These are phyloP conservation scores for Fusarium sacchari DNA, from an alignment of 2,329 filamentous ascomycete species.

Conservation along the genomic window DNA sequence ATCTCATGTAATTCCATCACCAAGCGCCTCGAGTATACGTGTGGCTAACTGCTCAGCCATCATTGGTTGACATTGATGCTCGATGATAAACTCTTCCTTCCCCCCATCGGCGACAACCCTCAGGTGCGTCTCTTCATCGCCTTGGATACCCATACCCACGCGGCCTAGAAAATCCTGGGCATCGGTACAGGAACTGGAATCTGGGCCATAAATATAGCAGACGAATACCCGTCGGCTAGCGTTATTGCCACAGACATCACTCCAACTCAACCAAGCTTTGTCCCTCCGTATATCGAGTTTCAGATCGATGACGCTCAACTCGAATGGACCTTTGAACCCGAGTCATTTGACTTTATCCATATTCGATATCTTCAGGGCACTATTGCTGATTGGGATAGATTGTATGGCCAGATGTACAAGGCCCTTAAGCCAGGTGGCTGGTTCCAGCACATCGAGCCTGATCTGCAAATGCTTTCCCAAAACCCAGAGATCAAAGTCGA, in stretches of 20 bases:
- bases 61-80: conserved; percentile 40
- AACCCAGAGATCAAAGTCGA: conserved; percentile 10
- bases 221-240: conserved; percentile 35
- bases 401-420: conserved; percentile 32
- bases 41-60: background rate
- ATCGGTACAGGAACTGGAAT: conserved; percentile 38
- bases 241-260: conserved; percentile 38
- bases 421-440: conserved; percentile 39
- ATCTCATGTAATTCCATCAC: conserved; percentile 25
- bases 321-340: conserved; percentile 55
- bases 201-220: conserved; percentile 39
- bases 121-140: conserved; percentile 4
- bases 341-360: conserved; percentile 48
- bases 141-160: background rate
- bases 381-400: conserved; percentile 45
- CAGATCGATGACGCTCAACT: conserved; percentile 50
- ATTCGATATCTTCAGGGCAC: conserved; percentile 45
- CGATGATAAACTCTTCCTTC: conserved; percentile 32
- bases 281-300: conserved; percentile 51
- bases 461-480: conserved; percentile 32
- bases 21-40: rapidly evolving
- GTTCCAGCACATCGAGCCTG: conserved; percentile 42
- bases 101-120: conserved; percentile 26
- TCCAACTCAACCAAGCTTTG: conserved; percentile 34
- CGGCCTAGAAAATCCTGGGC: conserved; percentile 20